phyloP scores from a whole-genome alignment of 352 stramenopile genomes.

The Phytophthora sp. region DNA sequence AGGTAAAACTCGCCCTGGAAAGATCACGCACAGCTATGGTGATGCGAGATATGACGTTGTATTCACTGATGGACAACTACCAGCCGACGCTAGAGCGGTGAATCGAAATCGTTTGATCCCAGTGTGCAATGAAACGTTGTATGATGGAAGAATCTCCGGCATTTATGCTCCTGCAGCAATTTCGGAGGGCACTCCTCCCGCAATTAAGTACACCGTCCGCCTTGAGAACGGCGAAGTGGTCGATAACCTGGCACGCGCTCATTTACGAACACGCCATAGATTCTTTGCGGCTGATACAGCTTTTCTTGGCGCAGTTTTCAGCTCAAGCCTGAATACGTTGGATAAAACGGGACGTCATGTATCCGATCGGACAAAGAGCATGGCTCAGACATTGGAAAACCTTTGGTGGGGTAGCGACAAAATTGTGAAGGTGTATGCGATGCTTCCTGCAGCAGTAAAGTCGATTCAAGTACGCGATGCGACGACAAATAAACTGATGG shows the following conservation, averaged over 20 bases:
- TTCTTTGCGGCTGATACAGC: slow-evolving; percentile 48
- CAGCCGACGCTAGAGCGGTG: slow-evolving; percentile 39
- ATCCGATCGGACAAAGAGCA: slow-evolving; percentile 1
- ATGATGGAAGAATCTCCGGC: slow-evolving; percentile 39
- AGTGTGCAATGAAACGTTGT: slow-evolving; percentile 34
- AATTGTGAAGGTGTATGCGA: slow-evolving; percentile 58
- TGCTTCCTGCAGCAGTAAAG: slow-evolving; percentile 38
- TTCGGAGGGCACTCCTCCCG: background rate
- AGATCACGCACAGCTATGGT: slow-evolving; percentile 44
- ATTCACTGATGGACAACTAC: slow-evolving; percentile 44
- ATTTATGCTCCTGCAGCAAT: slow-evolving; percentile 21
- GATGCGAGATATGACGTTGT: slow-evolving; percentile 62
- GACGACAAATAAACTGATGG: slow-evolving; percentile 46
- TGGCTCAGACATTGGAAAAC: slow-evolving; percentile 25
- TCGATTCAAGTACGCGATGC: slow-evolving; percentile 49
- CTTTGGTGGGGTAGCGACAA: slow-evolving; percentile 53
- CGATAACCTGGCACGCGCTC: slow-evolving; percentile 34
- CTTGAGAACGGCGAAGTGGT: slow-evolving; percentile 52
- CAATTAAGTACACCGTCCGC: slow-evolving; percentile 42
- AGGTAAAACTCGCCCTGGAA: slow-evolving; percentile 32
- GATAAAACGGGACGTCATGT: slow-evolving; percentile 9
- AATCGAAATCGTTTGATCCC: slow-evolving; percentile 41
- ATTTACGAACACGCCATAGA: slow-evolving; percentile 48
- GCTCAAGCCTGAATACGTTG: slow-evolving; percentile 25
- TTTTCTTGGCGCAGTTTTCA: slow-evolving; percentile 49